Percentiles rank a stretch among this genome's conserved stretches.
These are phyloP conservation scores for Fomes fomentarius DNA, from an alignment of 1,284 basidiomycete species.

Conservation along the genomic window DNA sequence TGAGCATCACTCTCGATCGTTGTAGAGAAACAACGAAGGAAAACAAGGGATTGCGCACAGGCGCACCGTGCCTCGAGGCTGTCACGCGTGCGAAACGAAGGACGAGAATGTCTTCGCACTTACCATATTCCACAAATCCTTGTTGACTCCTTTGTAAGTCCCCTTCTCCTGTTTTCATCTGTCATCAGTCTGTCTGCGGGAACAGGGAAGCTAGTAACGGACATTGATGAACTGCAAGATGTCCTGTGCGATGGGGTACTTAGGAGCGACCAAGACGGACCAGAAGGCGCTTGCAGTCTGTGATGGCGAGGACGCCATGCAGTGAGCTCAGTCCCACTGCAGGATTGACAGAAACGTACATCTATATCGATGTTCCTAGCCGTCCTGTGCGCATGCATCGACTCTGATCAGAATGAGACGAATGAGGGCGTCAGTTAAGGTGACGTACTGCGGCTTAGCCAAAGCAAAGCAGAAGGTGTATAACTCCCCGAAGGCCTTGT, in stretches of 20 bases:
- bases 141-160: slow-evolving; percentile 74
- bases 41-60: slow-evolving; percentile 1
- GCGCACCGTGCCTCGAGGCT: neutral
- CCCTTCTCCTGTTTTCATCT: slow-evolving; percentile 51
- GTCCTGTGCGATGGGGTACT: slow-evolving; percentile 65
- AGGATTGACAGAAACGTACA: slow-evolving; percentile 43
- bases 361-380: slow-evolving; percentile 81
- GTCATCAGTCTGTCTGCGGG: neutral
- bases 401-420: no score
- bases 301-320: neutral
- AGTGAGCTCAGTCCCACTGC: no score
- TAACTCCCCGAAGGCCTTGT: slow-evolving; percentile 60
- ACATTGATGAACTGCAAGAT: slow-evolving; percentile 68
- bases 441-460: slow-evolving; percentile 61
- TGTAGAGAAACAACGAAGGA: neutral
- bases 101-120: slow-evolving; percentile 22
- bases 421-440: neutral
- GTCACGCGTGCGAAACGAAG: neutral
- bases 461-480: slow-evolving; percentile 72
- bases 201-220: slow-evolving; percentile 27
- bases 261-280: slow-evolving; percentile 67
- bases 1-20: neutral
- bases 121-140: slow-evolving; percentile 85
- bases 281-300: slow-evolving; percentile 75
- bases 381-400: slow-evolving; percentile 1